Evolutionary conservation across 2,329 filamentous ascomycete genomes (phyloP).

Genomic region (Aspergillus fructus): DNA sequence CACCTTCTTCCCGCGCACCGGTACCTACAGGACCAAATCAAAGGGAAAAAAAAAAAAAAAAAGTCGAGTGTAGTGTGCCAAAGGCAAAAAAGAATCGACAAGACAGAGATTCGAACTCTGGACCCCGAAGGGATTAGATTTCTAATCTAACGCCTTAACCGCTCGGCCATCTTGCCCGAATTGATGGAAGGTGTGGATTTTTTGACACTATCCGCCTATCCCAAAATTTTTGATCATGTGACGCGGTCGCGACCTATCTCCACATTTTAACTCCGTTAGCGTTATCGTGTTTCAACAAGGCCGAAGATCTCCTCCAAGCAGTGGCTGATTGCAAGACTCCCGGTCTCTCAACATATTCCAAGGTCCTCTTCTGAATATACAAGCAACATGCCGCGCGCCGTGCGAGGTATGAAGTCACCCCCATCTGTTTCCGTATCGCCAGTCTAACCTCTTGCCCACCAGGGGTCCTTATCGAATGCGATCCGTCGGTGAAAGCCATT

Average conservation of each 20-base stretch:
- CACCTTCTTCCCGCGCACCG: background rate
- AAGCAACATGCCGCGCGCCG: constrained; percentile 41
- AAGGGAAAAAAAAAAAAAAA: background rate
- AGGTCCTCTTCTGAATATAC: background rate
- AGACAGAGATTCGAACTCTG: constrained; percentile 18
- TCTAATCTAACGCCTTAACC: constrained; percentile 17
- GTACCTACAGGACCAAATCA: background rate
- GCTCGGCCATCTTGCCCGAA: constrained; percentile 7
- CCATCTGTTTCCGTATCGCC: no score
- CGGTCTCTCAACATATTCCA: background rate
- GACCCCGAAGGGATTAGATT: constrained; percentile 15
- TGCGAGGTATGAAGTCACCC: constrained; percentile 32
- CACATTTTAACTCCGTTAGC: background rate
- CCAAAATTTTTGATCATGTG: background rate
- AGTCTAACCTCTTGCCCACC: constrained; percentile 7
- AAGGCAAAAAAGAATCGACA: constrained; percentile 8
- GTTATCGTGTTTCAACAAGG: background rate
- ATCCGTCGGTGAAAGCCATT: constrained; percentile 50
- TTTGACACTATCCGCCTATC: background rate
- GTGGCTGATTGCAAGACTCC: background rate
- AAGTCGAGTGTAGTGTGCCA: background rate
- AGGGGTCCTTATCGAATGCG: constrained; percentile 50
- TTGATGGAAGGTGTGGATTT: background rate
- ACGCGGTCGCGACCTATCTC: background rate
- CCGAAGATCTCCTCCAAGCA: background rate